These are phyloP conservation scores for Piloderma croceum DNA, from an alignment of 768 basidiomycete genomes.

Conservation along the genomic window DNA sequence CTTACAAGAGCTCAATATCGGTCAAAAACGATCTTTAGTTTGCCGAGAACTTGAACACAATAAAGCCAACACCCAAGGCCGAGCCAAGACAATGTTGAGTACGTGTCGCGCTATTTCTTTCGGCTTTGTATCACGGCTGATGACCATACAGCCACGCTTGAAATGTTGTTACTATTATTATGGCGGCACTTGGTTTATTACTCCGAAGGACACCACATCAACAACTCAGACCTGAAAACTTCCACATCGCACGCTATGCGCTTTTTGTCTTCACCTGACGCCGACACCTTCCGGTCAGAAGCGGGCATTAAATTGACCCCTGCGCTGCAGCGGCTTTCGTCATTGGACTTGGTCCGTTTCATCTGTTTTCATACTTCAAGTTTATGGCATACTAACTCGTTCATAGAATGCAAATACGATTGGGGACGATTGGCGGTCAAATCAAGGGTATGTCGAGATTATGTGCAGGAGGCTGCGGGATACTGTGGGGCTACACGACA, in stretches of 20 bases:
- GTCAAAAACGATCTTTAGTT: conserved; percentile 65
- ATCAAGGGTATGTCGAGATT: conserved; percentile 68
- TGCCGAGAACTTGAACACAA: conserved; percentile 53
- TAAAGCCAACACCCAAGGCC: conserved; percentile 30
- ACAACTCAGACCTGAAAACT: conserved; percentile 37
- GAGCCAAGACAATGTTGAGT: conserved; percentile 56
- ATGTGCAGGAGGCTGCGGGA: conserved; percentile 70
- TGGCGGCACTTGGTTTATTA: conserved; percentile 80
- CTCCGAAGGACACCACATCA: conserved; percentile 33
- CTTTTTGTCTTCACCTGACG: conserved; percentile 50
- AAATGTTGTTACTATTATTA: conserved; percentile 73
- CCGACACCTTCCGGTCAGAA: conserved; percentile 54
- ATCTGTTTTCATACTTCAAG: conserved; percentile 14
- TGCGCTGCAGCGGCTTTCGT: conserved; percentile 47
- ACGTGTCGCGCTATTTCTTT: conserved; percentile 15
- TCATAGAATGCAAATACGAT: conserved; percentile 38
- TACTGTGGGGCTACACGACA: conserved; percentile 51
- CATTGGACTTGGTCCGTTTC: conserved; percentile 44
- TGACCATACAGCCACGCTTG: conserved; percentile 48
- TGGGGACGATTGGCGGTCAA: conserved; percentile 53
- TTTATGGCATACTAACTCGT: conserved; percentile 10
- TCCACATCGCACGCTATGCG: conserved; percentile 46
- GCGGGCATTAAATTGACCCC: conserved; percentile 50
- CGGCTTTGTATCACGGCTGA: not conserved
- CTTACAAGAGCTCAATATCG: conserved; percentile 61